Percentiles rank a stretch among this genome's conserved stretches.
These are phyloP conservation scores for Trapa bicornis DNA, from an alignment of 345 rosid genomes.

Conservation along the genomic window DNA sequence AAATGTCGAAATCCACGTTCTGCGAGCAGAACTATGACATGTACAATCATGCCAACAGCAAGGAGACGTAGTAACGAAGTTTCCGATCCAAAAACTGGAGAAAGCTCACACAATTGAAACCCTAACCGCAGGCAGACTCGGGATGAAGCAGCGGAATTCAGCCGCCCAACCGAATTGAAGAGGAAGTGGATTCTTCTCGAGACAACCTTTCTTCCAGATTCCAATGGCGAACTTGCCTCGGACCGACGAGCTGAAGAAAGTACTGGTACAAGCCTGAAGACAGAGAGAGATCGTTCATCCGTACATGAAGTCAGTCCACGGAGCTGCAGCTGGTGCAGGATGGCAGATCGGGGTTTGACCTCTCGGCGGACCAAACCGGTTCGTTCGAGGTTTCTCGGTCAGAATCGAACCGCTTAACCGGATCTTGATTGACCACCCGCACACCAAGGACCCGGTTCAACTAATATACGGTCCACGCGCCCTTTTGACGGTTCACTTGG, in stretches of 20 bases:
- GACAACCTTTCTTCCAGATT: background rate
- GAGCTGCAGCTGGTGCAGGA: background rate
- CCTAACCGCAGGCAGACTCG: slow-evolving; percentile 1
- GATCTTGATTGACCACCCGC: background rate
- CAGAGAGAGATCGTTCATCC: background rate
- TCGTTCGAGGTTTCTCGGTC: background rate
- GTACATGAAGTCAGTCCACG: background rate
- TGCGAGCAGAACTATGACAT: background rate
- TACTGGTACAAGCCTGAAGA: background rate
- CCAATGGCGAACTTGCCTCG: background rate
- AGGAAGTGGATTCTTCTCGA: background rate
- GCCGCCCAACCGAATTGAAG: background rate
- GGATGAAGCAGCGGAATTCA: background rate
- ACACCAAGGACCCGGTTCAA: background rate
- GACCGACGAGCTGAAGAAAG: background rate
- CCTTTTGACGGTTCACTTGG: background rate
- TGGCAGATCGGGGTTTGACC: background rate
- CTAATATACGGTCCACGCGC: background rate
- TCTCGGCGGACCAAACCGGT: background rate
- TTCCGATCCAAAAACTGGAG: background rate
- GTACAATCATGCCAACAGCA: background rate
- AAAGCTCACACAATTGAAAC: background rate
- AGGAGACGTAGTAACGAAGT: background rate
- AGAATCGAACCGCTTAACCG: background rate
- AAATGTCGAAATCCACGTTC: background rate